Conservation (phyloP, 2,329 filamentous ascomycete genomes). For the Chrysosporium queenslandicum region DNA sequence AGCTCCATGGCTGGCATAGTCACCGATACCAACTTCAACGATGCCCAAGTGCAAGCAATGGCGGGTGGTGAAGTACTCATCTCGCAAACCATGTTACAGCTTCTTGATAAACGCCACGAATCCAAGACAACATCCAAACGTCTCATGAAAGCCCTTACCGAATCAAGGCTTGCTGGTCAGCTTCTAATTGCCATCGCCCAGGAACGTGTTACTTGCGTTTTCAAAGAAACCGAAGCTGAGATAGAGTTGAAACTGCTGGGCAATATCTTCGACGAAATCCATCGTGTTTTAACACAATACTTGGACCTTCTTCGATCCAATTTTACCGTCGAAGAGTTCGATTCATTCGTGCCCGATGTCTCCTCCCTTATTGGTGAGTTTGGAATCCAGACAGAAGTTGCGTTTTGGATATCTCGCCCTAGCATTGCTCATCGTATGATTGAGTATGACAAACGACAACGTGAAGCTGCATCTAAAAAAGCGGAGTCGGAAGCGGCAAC, state of each 20-base stretch:
- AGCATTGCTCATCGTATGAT: slow-evolving; percentile 59
- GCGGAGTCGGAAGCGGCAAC: slow-evolving; percentile 19
- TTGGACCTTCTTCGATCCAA: slow-evolving; percentile 79
- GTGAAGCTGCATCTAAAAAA: slow-evolving; percentile 23
- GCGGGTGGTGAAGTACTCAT: slow-evolving; percentile 73
- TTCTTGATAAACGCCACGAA: slow-evolving; percentile 73
- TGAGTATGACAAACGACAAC: slow-evolving; percentile 30
- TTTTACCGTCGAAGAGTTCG: slow-evolving; percentile 64
- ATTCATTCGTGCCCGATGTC: slow-evolving; percentile 65
- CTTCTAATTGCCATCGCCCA: slow-evolving; percentile 85
- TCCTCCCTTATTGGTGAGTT: slow-evolving; percentile 64
- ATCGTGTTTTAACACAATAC: slow-evolving; percentile 76
- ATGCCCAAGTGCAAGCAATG: slow-evolving; percentile 77
- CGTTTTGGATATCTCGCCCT: slow-evolving; percentile 71
- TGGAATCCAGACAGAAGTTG: slow-evolving; percentile 67
- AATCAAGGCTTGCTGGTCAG: slow-evolving; percentile 67
- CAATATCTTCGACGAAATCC: slow-evolving; percentile 81
- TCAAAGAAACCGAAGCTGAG: slow-evolving; percentile 53
- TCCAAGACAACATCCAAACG: slow-evolving; percentile 65
- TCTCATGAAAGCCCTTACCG: slow-evolving; percentile 66
- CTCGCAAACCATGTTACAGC: slow-evolving; percentile 65
- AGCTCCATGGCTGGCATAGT: slow-evolving; percentile 90
- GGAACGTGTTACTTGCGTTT: slow-evolving; percentile 78
- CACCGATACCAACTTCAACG: slow-evolving; percentile 76
- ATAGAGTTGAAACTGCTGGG: slow-evolving; percentile 82